Base-by-base conservation (phyloP, 352 stramenopile genomes). In the Phytophthora multivora region DNA sequence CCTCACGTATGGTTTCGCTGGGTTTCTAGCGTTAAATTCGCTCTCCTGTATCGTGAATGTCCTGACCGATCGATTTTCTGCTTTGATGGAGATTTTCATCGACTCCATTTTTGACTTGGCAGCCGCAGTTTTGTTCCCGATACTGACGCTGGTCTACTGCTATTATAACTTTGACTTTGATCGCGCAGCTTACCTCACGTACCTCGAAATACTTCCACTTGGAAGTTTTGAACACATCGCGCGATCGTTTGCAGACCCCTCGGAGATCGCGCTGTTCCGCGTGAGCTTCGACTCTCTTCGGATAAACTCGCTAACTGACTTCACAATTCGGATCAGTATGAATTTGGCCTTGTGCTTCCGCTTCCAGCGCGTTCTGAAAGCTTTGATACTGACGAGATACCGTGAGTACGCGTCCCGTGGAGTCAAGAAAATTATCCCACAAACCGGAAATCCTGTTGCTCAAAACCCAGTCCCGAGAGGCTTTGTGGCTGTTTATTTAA, bases 281-380 rank as follows among this genome's bases (percentile, higher is more conserved):
- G 48, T 68, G 12, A 70, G 26, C 10, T 62, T 78, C n/a, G 65
- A 78, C 26, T 77, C 64, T 2, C 61, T 80, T 38, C 72, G 69
- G 1, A 65, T 78, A 28, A 43, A 9, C 19, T 69, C 69, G 16
- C 10, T 57, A 1, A n/a, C 56, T 2, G 54, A 69, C 13, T 61
- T 78, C 19, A 47, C 49, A 5, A 26, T 76, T 4, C 69, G 59
- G 1, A 57, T 78, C 9, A 52, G 57, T 23, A 66, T 61, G 55
- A 82, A 70, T 25, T 18, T 75, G 12, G 18, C 56, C 0, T 75
- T 79, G 18, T 77, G 61, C n/a, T 59, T 64, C 12, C 73, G 69
- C 4, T 71, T 79, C 16, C 31, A 69, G n/a, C 51, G 57, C 0
- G 58, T 79, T 5, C 16, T 75, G 6, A 40, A 64, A 8, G 15